These are phyloP conservation scores for Spongospora subterranea DNA, from an alignment of 208 protist species.

Conservation along the genomic window DNA sequence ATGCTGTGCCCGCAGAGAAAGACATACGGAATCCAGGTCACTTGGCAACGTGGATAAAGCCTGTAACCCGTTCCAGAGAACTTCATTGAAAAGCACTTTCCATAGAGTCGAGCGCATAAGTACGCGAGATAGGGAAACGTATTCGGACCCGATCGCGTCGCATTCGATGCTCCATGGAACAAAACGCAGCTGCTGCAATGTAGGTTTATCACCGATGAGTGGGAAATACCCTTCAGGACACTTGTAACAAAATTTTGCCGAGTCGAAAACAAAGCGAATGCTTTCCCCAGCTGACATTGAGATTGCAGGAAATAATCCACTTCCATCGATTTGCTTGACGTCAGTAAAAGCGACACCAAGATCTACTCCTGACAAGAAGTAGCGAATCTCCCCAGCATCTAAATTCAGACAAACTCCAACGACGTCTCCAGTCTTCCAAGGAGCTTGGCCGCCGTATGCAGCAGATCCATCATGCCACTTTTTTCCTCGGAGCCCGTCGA, in stretches of 20 bases:
- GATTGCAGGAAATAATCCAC: not conserved
- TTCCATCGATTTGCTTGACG: not conserved
- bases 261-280: slow-evolving; percentile 52
- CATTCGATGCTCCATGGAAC: slow-evolving; percentile 51
- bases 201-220: slow-evolving; percentile 6
- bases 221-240: slow-evolving; percentile 16
- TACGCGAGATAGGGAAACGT: slow-evolving; percentile 37
- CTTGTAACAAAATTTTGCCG: not conserved
- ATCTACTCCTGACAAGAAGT: not conserved
- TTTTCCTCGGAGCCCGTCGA: slow-evolving; percentile 41
- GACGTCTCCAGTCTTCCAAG: slow-evolving; percentile 28
- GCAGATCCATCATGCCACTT: slow-evolving; percentile 36
- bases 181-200: slow-evolving; percentile 32
- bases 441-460: not conserved
- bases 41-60: not conserved
- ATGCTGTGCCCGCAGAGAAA: not conserved
- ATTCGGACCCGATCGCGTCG: slow-evolving; percentile 34
- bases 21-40: slow-evolving; percentile 30
- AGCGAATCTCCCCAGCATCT: slow-evolving; percentile 32
- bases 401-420: slow-evolving; percentile 15
- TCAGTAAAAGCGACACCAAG: slow-evolving; percentile 42
- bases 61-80: slow-evolving; percentile 37
- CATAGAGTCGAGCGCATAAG: slow-evolving; percentile 21
- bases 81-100: slow-evolving; percentile 42
- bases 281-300: slow-evolving; percentile 44